These are phyloP conservation scores for Alternaria ethzedia DNA, from an alignment of 2,329 filamentous ascomycete species.

Conservation along the genomic window DNA sequence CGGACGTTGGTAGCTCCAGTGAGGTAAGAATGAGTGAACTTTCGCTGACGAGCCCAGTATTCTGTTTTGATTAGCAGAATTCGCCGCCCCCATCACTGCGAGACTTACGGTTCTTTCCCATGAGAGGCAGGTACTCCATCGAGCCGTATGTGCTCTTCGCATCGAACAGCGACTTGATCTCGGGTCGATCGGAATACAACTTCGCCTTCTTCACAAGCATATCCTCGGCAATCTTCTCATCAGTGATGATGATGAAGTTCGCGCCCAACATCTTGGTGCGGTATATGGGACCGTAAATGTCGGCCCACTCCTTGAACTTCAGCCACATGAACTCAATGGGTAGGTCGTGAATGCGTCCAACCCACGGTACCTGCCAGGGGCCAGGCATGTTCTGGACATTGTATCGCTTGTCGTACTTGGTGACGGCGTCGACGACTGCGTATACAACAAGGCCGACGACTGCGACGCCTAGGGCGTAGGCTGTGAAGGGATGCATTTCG, in stretches of 20 bases:
- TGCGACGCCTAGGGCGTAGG: conserved; percentile 46
- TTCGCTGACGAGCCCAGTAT: conserved; percentile 63
- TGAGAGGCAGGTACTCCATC: conserved; percentile 63
- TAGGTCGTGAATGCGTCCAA: conserved; percentile 46
- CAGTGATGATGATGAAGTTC: conserved; percentile 57
- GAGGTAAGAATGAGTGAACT: conserved; percentile 60
- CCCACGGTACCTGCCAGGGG: conserved; percentile 47
- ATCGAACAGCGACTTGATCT: conserved; percentile 60
- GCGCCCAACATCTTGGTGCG: conserved; percentile 49
- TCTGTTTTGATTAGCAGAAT: conserved; percentile 39
- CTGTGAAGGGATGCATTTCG: conserved; percentile 51
- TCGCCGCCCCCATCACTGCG: not conserved
- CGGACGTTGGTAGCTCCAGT: conserved; percentile 54
- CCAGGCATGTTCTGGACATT: conserved; percentile 49
- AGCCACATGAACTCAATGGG: conserved; percentile 55
- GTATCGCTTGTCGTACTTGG: conserved; percentile 46
- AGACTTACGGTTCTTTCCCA: conserved; percentile 62
- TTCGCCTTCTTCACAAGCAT: conserved; percentile 60
- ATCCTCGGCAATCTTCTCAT: conserved; percentile 61
- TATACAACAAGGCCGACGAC: conserved; percentile 47
- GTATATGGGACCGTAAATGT: conserved; percentile 45
- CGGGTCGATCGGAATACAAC: conserved; percentile 59
- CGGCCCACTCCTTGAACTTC: conserved; percentile 55
- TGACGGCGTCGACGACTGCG: conserved; percentile 42
- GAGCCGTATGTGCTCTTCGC: conserved; percentile 62